Conservation (phyloP, 805 yeast genomes). For the Saccharomycopsis babjevae region DNA sequence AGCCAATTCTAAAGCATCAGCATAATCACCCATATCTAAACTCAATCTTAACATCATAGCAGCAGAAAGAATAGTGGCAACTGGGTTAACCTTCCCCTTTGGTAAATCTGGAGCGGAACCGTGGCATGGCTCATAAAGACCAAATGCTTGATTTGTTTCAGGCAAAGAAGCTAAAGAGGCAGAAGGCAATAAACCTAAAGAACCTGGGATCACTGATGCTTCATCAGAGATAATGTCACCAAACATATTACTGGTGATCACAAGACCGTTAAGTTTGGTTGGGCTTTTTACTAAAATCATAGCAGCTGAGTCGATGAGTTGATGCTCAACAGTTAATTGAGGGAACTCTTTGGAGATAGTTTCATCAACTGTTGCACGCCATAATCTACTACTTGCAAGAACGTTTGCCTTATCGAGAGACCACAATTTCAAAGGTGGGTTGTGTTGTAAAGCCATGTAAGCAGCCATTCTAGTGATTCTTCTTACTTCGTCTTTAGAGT, state of each 20-base stretch:
- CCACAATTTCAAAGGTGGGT: slow-evolving; percentile 94
- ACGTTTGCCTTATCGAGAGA: slow-evolving; percentile 97
- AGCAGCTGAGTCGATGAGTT: slow-evolving; percentile 96
- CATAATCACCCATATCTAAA: slow-evolving; percentile 72
- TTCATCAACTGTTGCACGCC: slow-evolving; percentile 86
- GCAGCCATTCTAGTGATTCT: slow-evolving; percentile 98
- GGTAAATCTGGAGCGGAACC: slow-evolving; percentile 97
- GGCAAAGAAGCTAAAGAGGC: slow-evolving; percentile 97
- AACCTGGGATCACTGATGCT: slow-evolving; percentile 96
- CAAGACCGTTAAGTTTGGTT: slow-evolving; percentile 81
- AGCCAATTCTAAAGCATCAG: slow-evolving; percentile 80
- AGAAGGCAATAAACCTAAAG: slow-evolving; percentile 89
- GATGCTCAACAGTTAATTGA: slow-evolving; percentile 76
- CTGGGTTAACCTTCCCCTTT: slow-evolving; percentile 81
- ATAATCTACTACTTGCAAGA: slow-evolving; percentile 87
- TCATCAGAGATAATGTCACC: slow-evolving; percentile 98
- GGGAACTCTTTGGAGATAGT: slow-evolving; percentile 87
- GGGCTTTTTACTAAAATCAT: slow-evolving; percentile 94
- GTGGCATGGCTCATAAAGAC: slow-evolving; percentile 96
- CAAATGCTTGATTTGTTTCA: slow-evolving; percentile 87
- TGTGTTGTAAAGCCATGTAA: slow-evolving; percentile 82
- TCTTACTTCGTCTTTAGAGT: slow-evolving; percentile 84
- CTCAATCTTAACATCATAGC: slow-evolving; percentile 97
- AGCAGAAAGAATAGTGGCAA: slow-evolving; percentile 89
- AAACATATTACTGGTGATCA: slow-evolving; percentile 92